These are phyloP conservation scores for Boletus calvinii DNA, from an alignment of 1,284 basidiomycete species.

Conservation along the genomic window DNA sequence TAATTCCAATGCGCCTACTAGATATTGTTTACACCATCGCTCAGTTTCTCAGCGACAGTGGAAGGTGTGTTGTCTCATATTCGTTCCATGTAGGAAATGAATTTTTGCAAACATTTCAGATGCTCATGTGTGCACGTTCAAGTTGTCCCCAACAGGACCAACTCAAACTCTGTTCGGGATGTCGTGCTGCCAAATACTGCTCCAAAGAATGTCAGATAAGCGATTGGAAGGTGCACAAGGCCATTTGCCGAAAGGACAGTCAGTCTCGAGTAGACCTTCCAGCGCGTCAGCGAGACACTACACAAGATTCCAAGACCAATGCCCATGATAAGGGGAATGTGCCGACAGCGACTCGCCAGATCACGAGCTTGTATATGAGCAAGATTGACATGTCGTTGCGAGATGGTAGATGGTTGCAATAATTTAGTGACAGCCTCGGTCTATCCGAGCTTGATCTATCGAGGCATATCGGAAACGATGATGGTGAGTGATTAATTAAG, in stretches of 20 bases:
- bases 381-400: neutral
- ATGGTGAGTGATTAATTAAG: neutral
- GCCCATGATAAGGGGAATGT: neutral
- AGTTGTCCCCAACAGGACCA: neutral
- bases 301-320: neutral
- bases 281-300: neutral
- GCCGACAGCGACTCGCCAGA: neutral
- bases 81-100: neutral
- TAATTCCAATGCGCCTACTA: no score
- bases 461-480: conserved; percentile 7
- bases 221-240: conserved; percentile 2
- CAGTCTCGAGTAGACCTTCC: neutral
- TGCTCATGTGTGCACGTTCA: neutral
- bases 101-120: neutral
- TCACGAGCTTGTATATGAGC: neutral
- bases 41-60: no score
- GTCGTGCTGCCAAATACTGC: neutral
- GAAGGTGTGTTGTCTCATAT: neutral
- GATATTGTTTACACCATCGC: no score
- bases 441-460: conserved; percentile 6
- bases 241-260: neutral
- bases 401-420: conserved; percentile 4
- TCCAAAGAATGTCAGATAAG: conserved; percentile 1
- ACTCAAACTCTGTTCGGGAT: neutral
- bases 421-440: neutral